Evolutionary conservation across 2,329 filamentous ascomycete genomes (phyloP).

Genomic region (Waltergamsia citrina): DNA sequence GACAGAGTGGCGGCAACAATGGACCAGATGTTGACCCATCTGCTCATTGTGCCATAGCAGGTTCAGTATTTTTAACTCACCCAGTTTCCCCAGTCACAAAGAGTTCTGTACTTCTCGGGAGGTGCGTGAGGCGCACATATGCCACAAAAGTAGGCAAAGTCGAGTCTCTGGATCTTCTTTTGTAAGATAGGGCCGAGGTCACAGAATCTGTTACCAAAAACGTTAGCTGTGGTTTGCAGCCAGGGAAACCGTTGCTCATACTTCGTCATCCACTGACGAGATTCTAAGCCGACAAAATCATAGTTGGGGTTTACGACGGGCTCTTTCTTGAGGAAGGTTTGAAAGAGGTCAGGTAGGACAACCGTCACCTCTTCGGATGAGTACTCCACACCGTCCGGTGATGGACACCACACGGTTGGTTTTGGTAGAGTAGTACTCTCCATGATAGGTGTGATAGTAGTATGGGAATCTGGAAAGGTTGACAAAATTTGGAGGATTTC

Average conservation of each 20-base stretch:
- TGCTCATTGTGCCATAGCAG: neutral
- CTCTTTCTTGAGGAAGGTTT: neutral
- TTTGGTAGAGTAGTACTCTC: too few relatives aligned
- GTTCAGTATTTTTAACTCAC: too few relatives aligned
- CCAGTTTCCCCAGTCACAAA: conserved; percentile 15
- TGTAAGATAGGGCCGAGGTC: conserved; percentile 6
- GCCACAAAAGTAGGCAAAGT: conserved; percentile 13
- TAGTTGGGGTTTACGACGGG: neutral
- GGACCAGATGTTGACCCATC: neutral
- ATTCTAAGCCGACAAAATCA: neutral
- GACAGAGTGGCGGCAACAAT: neutral
- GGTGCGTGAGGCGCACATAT: conserved; percentile 9
- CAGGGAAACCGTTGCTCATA: too few relatives aligned
- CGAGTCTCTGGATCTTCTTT: conserved; percentile 9
- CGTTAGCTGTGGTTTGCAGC: neutral
- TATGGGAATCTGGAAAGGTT: neutral
- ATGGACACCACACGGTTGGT: too few relatives aligned
- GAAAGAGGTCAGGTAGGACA: neutral
- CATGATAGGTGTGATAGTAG: too few relatives aligned
- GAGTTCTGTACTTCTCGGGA: conserved; percentile 7
- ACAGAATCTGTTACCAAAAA: conserved; percentile 7
- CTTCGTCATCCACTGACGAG: neutral
- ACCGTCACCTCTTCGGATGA: neutral
- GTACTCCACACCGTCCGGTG: too few relatives aligned
- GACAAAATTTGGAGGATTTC: too few relatives aligned